Evolutionary conservation across 1,284 basidiomycete species (phyloP).

Genomic region (Cutaneotrichosporon cutaneum): DNA sequence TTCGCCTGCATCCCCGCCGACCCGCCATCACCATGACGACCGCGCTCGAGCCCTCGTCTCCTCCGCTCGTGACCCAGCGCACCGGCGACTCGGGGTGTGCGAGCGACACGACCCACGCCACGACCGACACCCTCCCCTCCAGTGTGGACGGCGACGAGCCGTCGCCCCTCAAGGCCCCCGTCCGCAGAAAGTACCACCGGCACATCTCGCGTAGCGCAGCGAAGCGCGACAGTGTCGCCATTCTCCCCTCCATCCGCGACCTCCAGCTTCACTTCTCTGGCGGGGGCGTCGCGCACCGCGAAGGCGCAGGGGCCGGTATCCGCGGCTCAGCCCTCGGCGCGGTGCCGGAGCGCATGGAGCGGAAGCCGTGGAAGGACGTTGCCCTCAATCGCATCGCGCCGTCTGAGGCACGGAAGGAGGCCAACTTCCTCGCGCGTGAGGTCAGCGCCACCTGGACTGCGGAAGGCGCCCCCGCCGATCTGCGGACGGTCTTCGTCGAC

Average conservation of each 20-base stretch:
- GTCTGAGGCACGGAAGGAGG: constrained; percentile 34
- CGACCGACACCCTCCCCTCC: constrained; percentile 7
- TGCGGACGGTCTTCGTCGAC: constrained; percentile 17
- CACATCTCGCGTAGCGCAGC: constrained; percentile 48
- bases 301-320: constrained; percentile 41
- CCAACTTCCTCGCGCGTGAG: constrained; percentile 19
- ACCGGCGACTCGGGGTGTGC: constrained; percentile 2
- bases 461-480: constrained; percentile 7
- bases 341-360: constrained; percentile 35
- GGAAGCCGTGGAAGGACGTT: constrained; percentile 46
- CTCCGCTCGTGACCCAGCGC: not conserved
- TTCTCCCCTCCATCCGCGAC: constrained; percentile 51
- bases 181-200: constrained; percentile 30
- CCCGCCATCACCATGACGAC: constrained; percentile 3
- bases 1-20: too few relatives aligned
- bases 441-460: constrained; percentile 1
- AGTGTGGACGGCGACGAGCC: not conserved
- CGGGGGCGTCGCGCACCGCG: constrained; percentile 38
- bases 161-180: not conserved
- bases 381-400: constrained; percentile 36
- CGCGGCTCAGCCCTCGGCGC: constrained; percentile 22
- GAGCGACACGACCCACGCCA: constrained; percentile 2
- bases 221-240: constrained; percentile 49
- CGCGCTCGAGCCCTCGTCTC: not conserved
- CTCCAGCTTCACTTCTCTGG: constrained; percentile 48